Evolutionary conservation across 1,284 basidiomycete species (phyloP).

Genomic region (Porodaedalea pini): DNA sequence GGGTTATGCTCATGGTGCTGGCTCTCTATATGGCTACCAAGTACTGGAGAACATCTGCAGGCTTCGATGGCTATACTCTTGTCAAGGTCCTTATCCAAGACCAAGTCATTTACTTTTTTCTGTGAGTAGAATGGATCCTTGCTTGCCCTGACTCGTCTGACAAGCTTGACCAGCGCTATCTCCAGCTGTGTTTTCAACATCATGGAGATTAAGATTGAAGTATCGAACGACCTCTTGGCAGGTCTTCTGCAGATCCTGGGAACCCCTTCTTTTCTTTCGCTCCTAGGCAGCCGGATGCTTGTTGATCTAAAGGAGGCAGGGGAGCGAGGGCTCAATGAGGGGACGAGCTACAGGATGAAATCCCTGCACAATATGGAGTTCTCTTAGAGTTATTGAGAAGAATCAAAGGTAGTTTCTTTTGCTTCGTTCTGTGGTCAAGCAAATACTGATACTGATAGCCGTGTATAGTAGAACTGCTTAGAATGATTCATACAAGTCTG

Average conservation of each 20-base stretch:
- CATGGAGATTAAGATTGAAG: background rate
- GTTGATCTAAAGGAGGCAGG: constrained; percentile 11
- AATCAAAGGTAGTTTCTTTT: too few relatives aligned
- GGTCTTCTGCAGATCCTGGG: background rate
- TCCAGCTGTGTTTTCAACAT: background rate
- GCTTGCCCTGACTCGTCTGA: background rate
- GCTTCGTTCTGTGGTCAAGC: too few relatives aligned
- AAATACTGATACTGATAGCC: too few relatives aligned
- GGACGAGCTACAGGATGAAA: background rate
- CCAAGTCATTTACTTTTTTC: constrained; percentile 8
- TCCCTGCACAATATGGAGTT: background rate
- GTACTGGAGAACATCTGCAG: constrained; percentile 4
- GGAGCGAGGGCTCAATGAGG: constrained; percentile 6
- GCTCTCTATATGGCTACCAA: background rate
- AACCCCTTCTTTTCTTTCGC: constrained; percentile 3
- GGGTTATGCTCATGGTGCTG: constrained; percentile 1
- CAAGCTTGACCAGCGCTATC: background rate
- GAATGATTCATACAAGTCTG: too few relatives aligned
- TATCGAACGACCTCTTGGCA: background rate
- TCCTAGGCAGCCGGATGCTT: constrained; percentile 7
- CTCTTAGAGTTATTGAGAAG: too few relatives aligned
- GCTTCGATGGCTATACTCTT: background rate
- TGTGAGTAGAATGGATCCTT: background rate
- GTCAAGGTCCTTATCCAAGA: constrained; percentile 9
- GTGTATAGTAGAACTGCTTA: too few relatives aligned